Evolutionary conservation across 1,284 basidiomycete species (phyloP).

Genomic region (Thecaphora thlaspeos): DNA sequence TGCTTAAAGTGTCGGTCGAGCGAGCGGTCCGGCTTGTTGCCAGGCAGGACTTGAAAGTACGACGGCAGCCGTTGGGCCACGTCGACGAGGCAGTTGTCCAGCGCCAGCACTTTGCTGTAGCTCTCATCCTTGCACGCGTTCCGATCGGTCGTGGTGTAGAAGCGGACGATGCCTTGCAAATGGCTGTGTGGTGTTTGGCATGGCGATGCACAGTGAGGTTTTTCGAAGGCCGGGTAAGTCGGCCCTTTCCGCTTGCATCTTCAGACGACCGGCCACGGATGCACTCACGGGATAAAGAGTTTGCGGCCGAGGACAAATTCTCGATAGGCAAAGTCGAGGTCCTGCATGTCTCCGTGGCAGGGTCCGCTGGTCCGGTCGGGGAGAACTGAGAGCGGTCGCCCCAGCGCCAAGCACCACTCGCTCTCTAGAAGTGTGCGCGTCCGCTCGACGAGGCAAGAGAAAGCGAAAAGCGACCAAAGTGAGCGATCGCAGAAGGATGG

Average conservation of each 20-base stretch:
- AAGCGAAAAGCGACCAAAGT: too few species aligned
- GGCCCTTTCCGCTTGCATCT: too few species aligned
- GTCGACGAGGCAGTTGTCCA: constrained; percentile 32
- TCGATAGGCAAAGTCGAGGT: constrained; percentile 30
- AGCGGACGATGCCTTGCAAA: too few species aligned
- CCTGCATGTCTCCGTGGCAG: constrained; percentile 27
- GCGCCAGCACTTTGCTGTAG: constrained; percentile 24
- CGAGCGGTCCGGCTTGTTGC: constrained; percentile 23
- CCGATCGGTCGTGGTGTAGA: too few species aligned
- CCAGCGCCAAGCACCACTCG: constrained; percentile 35
- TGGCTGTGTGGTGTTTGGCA: too few species aligned
- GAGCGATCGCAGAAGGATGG: too few species aligned
- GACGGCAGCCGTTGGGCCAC: constrained; percentile 32
- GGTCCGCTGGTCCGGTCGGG: constrained; percentile 32
- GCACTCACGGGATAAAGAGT: constrained; percentile 15
- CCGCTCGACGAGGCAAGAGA: too few species aligned
- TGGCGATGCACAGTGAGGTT: too few species aligned
- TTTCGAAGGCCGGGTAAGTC: too few species aligned
- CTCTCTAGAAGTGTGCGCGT: too few species aligned
- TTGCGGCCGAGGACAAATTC: constrained; percentile 29
- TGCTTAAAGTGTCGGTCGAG: constrained; percentile 30
- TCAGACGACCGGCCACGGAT: too few species aligned
- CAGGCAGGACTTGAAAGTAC: constrained; percentile 6
- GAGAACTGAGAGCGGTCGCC: constrained; percentile 30
- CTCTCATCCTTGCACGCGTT: constrained; percentile 1